A percentile compares a stretch with the other conserved stretches of the same genome.
These are phyloP conservation scores for Botryosphaeria dothidea DNA, from an alignment of 2,329 filamentous ascomycete genomes.

Conservation along the genomic window DNA sequence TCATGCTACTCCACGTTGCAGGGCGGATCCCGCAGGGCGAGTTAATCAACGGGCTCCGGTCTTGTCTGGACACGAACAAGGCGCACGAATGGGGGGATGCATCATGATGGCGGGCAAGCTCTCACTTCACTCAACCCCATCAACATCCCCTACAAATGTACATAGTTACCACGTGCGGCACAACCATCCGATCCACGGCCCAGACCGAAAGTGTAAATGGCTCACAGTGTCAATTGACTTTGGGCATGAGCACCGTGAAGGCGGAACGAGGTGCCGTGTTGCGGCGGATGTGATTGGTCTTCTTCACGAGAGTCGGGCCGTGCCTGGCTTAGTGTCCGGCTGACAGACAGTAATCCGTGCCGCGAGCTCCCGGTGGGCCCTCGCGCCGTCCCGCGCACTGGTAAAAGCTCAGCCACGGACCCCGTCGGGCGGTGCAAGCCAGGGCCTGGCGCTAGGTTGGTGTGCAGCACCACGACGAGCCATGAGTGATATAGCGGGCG, in stretches of 20 bases:
- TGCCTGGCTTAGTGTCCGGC: background rate
- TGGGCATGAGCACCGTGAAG: background rate
- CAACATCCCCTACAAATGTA: background rate
- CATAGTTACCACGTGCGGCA: background rate
- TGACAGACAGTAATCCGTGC: background rate
- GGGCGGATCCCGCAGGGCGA: background rate
- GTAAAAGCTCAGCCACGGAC: background rate
- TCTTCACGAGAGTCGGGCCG: background rate
- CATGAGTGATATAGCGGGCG: background rate
- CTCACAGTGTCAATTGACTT: background rate
- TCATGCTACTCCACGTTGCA: background rate
- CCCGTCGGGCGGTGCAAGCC: background rate
- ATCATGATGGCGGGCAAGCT: background rate
- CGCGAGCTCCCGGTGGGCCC: background rate
- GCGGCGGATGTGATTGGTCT: background rate
- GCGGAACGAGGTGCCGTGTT: background rate
- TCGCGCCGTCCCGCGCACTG: background rate
- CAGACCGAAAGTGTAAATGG: background rate
- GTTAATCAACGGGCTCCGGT: background rate
- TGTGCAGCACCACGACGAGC: background rate
- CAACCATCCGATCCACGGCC: background rate
- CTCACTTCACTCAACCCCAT: background rate
- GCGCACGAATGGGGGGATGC: background rate
- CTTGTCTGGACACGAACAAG: background rate
- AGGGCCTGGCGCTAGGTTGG: background rate